Evolutionary conservation across 208 protist species (phyloP), one percentile per base, ranked within the genome.

Genomic region (Acanthamoeba sp.): DNA sequence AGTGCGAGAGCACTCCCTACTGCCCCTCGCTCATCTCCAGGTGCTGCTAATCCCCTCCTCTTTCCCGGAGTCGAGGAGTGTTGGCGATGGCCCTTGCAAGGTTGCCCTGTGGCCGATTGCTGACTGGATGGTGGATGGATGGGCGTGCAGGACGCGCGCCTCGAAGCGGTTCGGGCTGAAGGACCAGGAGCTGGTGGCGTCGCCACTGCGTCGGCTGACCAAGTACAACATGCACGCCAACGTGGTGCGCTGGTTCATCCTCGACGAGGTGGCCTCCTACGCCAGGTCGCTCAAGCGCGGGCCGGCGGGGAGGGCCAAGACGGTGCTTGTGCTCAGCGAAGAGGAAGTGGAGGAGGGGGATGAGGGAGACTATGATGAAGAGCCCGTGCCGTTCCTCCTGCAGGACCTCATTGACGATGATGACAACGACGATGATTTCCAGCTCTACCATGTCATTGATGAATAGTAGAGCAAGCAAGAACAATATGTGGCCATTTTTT

Each of bases 191-290:
- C 71, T 80, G 32, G 40, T 80, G 71, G 40, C 32, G 1, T 40
- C 71, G 71, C 71, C 71, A 10, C 22, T 80, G 7, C 71, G 71
- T 7, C 71, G 71, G 36, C 36, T 80, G 71, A 80, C 71, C 32
- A 80, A 80, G 71, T 50, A 50, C 71, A 80, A 80, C 71, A 80
- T 80, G 36, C 71, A 80, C 71, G 71, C 36, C 32, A 0, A 18
- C 1, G 36, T 80, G 6, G 71, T 80, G 34, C 71, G 71, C 12
- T 80, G 71, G 71, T 80, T 50, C 71, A 45, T 80, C 36, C 5
- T 29, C 1, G 40, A 80, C 36, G 71, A 80, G 71, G 71, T 50
- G 69, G 69, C 69, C 69, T 38, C 69, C 38, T 78, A 45, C 34
- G 69, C 69, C 34, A 36, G 22, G 32, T 78, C 69, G 27, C 59